phyloP scores from a whole-genome alignment of 768 basidiomycete species.

The Multifurca ochricompacta region DNA sequence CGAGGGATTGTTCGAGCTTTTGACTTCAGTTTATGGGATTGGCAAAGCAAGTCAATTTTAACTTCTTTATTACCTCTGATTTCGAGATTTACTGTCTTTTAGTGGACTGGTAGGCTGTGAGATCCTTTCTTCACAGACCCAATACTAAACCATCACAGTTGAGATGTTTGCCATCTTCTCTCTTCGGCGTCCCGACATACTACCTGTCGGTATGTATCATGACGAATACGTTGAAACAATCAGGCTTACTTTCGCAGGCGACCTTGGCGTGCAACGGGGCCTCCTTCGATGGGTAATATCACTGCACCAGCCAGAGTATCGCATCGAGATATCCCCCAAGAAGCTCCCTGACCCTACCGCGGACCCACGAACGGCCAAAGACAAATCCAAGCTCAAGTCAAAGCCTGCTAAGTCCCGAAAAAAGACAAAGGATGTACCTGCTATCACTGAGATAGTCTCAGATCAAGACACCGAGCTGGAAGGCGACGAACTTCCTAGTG shows the following conservation, averaged over 20 bases:
- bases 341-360: constrained; percentile 30
- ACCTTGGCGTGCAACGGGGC: constrained; percentile 78
- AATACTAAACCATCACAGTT: constrained; percentile 35
- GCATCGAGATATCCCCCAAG: constrained; percentile 42
- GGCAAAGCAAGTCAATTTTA: constrained; percentile 47
- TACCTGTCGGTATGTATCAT: constrained; percentile 43
- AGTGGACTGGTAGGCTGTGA: constrained; percentile 53
- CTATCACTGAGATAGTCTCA: neutral
- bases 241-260: constrained; percentile 38
- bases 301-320: constrained; percentile 45
- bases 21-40: constrained; percentile 73
- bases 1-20: constrained; percentile 65
- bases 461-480: constrained; percentile 1
- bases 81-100: neutral
- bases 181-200: constrained; percentile 72
- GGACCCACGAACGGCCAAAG: constrained; percentile 3
- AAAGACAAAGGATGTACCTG: neutral
- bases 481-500: constrained; percentile 12
- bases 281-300: constrained; percentile 61
- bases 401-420: constrained; percentile 19
- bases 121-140: neutral
- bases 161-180: constrained; percentile 94
- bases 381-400: constrained; percentile 12
- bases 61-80: neutral
- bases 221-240: constrained; percentile 5